phyloP scores from a whole-genome alignment of 371 early-diverging fungal species.

The Zancudomyces culisetae region DNA sequence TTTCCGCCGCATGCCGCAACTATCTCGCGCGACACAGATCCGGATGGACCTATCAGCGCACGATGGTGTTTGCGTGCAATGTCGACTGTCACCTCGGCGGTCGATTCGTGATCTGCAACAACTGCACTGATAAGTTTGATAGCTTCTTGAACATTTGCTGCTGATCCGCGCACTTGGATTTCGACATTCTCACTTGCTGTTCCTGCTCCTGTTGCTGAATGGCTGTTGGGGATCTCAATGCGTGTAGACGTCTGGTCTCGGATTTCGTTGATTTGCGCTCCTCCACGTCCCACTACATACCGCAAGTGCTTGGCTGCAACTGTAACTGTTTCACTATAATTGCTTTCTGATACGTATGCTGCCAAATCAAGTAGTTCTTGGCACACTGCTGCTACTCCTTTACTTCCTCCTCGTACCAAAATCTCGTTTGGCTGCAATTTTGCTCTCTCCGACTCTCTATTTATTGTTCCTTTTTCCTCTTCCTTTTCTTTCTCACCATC shows the following conservation, averaged over 20 bases:
- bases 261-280: slow-evolving; percentile 41
- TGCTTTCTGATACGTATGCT: slow-evolving; percentile 53
- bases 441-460: slow-evolving; percentile 9
- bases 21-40: slow-evolving; percentile 43
- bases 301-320: slow-evolving; percentile 40
- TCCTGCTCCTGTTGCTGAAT: not conserved
- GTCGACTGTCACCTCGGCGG: slow-evolving; percentile 25
- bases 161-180: slow-evolving; percentile 37
- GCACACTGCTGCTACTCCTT: slow-evolving; percentile 49
- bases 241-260: slow-evolving; percentile 38
- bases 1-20: slow-evolving; percentile 43
- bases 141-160: slow-evolving; percentile 29
- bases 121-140: slow-evolving; percentile 31
- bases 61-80: slow-evolving; percentile 49
- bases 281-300: slow-evolving; percentile 49
- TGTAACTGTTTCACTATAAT: slow-evolving; percentile 26
- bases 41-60: slow-evolving; percentile 55
- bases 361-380: slow-evolving; percentile 54
- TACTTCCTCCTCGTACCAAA: slow-evolving; percentile 48
- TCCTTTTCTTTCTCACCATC: slow-evolving; percentile 10
- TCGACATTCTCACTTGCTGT: slow-evolving; percentile 22
- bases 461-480: not conserved
- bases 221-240: slow-evolving; percentile 33
- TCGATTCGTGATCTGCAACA: slow-evolving; percentile 29
- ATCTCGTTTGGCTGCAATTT: slow-evolving; percentile 35